Evolutionary conservation across 164 flowering plant genomes (phyloP), one percentile per base, ranked within the genome.

Genomic region (Chloranthus sessilifolius): DNA sequence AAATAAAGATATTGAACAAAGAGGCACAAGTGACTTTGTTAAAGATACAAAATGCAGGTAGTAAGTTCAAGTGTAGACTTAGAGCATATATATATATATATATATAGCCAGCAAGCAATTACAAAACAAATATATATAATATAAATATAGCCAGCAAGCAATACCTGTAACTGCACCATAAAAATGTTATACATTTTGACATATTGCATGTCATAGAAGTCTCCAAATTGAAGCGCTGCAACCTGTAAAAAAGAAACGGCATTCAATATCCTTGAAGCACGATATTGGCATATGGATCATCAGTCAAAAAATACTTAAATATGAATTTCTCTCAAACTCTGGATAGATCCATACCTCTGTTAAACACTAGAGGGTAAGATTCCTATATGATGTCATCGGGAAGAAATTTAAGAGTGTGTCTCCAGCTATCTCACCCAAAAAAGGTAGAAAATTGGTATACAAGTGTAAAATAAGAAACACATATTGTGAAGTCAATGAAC

Each of bases 81-180:
- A 52, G 21, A 35, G 23, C 46, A 10, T 16, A 29, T 17, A 23
- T 8, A 49, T n/a, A n/a, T n/a, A 25, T 27, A 8, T 6, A 53
- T 43, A 3, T 24, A 15, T 2, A 30, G 41, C 14, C 29, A 20
- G 16, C 28, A 43, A 9, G 26, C 8, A 9, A 29, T 21, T 1
- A 1, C n/a, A 22, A 5, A 14, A 30, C 2, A n/a, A n/a, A n/a
- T n/a, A n/a, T n/a, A n/a, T n/a, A n/a, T n/a, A n/a, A n/a, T n/a
- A n/a, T n/a, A n/a, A n/a, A n/a, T n/a, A n/a, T n/a, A n/a, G n/a
- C n/a, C n/a, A n/a, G n/a, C n/a, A n/a, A n/a, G n/a, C n/a, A 58
- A 36, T 54, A 89, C 99, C 97, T 88, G 97, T 56, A 92, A 79
- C 52, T 81, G 99, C 19, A 63, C 89, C 74, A 86, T 86, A 67